Base-by-base conservation (phyloP, 345 rosid genomes). In the Rubroshorea leprosula region DNA sequence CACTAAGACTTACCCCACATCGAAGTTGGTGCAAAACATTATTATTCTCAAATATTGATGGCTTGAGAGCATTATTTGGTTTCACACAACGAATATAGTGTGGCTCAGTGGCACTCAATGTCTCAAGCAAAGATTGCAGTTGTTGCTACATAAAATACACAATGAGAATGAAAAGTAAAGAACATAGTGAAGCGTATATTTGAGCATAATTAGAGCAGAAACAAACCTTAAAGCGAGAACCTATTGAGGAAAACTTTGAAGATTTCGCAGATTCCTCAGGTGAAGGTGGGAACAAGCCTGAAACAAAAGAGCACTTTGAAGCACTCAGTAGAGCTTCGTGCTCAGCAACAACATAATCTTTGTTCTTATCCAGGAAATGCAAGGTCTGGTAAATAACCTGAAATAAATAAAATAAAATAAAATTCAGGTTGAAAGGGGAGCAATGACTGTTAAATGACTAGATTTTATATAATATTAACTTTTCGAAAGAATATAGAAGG, bases 361-460 rank as follows among this genome's bases (percentile, higher is more conserved):
- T 93, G 80, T 89, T 93, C 80, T 93, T 93, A 72, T 93, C 99
- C 63, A 93, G 72, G 76, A 93, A 93, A 16, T 68, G 66, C 61
- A 89, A 96, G 26, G 99, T 89, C 79, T 93, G 99, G 76, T 93
- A 93, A 29, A 96, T 93, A 54, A 93, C 97, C 99, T 89, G 68
- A 63, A 70, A 71, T 45, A 56, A 22, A 53, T 29, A 23, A 29
- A 29, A 29, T 4, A 29, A 29, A 29, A 29, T 4, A 44, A 14
- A 10, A 10, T 13, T 9, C 1, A 13, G 47, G 18, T 13, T 0
- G 1, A 14, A 44, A 14, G 47, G 2, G 4, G 14, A 44, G 17
- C 14, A 44, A 44, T 14, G 47, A 10, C 18, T n/a, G n/a, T n/a
- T n/a, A n/a, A n/a, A n/a, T n/a, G n/a, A n/a, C n/a, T n/a, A n/a